Evolutionary conservation across 805 yeast species (phyloP), one percentile per base, ranked within the genome.

Genomic region (Suhomyces emberorum): DNA sequence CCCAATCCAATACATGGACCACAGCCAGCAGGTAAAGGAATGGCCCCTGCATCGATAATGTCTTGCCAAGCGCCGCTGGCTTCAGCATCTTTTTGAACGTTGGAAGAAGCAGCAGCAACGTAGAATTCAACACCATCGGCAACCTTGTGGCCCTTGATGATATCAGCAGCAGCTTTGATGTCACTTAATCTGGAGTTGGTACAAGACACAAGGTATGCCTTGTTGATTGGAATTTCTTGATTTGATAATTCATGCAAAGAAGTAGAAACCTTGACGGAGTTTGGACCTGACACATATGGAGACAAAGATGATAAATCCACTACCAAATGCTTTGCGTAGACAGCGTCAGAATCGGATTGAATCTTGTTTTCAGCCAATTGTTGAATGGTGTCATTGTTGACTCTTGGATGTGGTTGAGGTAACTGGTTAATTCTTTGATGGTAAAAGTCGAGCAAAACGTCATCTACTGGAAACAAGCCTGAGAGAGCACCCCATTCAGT

Each of bases 1-100:
- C 99, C 99, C 38, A 93, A 71, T 24, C 99, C 99, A 56, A 93
- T 93, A 70, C 99, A 93, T 16, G 99, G 99, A 30, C 99, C 99
- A 69, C 99, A 93, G 15, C 99, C 99, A 11, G 98, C 95, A 15
- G 98, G 98, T 50, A 93, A 76, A 23, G 96, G 87, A 51, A 69
- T 85, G 41, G 96, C 95, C 35, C 99, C 99, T 7, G 98, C 96
- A 38, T 82, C 91, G 32, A 93, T 54, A 40, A 93, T 72, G 15
- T 78, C 79, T 52, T 88, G 74, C 98, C 99, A 95, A 11, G 95
- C 95, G 38, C 99, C 98, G 29, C 65, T 69, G 23, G 78, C 76
- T 65, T 85, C 95, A 30, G 98, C 98, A 49, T 89, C 96, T 49
- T 76, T 75, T 68, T 91, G 96, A 25, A 93, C 97, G 52, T 81